These are phyloP conservation scores for Penicillium freii DNA, from an alignment of 2,329 filamentous ascomycete genomes.

Conservation along the genomic window DNA sequence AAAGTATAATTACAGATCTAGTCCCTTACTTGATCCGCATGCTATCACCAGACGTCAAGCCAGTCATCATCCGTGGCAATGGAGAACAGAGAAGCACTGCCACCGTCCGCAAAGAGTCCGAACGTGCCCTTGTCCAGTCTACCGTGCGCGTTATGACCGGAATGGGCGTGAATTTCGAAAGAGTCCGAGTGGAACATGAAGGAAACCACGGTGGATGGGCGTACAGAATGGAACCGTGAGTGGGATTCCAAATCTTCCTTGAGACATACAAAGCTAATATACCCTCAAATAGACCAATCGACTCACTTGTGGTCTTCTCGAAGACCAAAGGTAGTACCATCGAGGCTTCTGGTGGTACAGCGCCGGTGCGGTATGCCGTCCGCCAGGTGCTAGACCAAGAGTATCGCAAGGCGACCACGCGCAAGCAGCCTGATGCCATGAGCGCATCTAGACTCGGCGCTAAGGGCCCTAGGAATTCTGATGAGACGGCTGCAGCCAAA, in stretches of 20 bases:
- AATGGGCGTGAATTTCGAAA: conserved; percentile 76
- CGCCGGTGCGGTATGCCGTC: conserved; percentile 84
- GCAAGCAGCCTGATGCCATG: conserved; percentile 63
- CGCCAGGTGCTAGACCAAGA: conserved; percentile 92
- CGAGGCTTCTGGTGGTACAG: conserved; percentile 54
- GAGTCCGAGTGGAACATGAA: conserved; percentile 72
- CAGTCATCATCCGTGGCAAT: conserved; percentile 75
- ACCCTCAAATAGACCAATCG: conserved; percentile 57
- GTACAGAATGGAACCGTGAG: conserved; percentile 92
- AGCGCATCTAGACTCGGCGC: conserved; percentile 33
- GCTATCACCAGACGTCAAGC: conserved; percentile 84
- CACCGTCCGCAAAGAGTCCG: conserved; percentile 81
- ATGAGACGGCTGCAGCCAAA: conserved; percentile 29
- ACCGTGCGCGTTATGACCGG: conserved; percentile 82
- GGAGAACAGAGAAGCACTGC: conserved; percentile 66
- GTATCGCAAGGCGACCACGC: conserved; percentile 68
- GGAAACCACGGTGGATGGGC: conserved; percentile 67
- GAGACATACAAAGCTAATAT: conserved; percentile 8
- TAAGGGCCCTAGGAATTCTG: conserved; percentile 13
- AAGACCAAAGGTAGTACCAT: conserved; percentile 44
- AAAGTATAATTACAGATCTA: conserved; percentile 76
- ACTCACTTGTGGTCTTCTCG: conserved; percentile 68
- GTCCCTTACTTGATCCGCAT: conserved; percentile 81
- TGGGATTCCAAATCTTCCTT: conserved; percentile 27
- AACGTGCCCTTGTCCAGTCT: conserved; percentile 75